Base-by-base conservation (phyloP, 352 stramenopile genomes). In the Phytophthora pseudosyringae region DNA sequence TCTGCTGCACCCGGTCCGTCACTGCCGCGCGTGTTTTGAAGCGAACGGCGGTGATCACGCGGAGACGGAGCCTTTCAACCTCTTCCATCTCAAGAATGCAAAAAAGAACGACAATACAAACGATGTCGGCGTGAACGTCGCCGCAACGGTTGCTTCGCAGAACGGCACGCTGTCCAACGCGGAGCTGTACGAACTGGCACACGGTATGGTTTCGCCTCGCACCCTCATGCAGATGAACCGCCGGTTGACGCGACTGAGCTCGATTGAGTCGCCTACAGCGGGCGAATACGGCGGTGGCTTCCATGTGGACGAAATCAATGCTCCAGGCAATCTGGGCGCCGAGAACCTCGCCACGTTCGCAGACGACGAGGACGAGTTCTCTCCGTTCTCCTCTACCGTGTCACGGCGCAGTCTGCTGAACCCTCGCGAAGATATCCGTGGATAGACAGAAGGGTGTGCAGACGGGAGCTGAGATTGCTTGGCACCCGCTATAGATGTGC, bases 171-270 rank as follows among this genome's bases (percentile, higher is more conserved):
- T 88, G 10, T 80, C 69, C 6, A 94, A 94, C 48, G 69, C 80
- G n/a, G 83, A 93, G 69, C 71, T 94, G 56, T 94, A 92, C 48
- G 86, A 93, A 43, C 61, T 94, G 25, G 83, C 86, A 11, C 86
- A 94, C 33, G 86, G 86, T 11, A 90, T 87, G 69, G 64, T 92
- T 7, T 94, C 86, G 29, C 86, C 84, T 15, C 77, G 78, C 29
- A 83, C 82, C 26, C 70, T 94, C 48, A 73, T 89, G 65, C 67
- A 76, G 45, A 86, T 93, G 72, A 83, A 83, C 32, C 76, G 82
- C 7, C 80, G 81, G n/a, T 76, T 84, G 66, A 86, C 65, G 12
- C 76, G 83, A 35, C 12, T 85, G 35, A 82, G 84, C 43, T 94
- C 86, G 47, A 84, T 93, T n/a, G 86, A 94, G 43, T 94, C 86